Percentiles rank a stretch among this genome's conserved stretches.
phyloP scores from a whole-genome alignment of 306 rosid species.

The Cucurbita ficifolia region DNA sequence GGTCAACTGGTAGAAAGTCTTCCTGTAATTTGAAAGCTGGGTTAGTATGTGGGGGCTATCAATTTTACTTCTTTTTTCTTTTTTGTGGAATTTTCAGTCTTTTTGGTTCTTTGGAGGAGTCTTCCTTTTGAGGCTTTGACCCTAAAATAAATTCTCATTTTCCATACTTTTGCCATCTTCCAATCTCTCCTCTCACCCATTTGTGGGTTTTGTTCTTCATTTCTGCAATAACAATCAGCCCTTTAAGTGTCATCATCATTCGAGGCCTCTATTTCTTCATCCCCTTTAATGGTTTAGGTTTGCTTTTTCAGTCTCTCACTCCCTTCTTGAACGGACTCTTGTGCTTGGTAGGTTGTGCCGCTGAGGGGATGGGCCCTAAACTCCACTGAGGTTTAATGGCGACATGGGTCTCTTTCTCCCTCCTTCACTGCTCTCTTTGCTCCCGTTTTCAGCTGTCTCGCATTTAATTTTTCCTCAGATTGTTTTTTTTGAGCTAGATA shows the following conservation, averaged over 20 bases:
- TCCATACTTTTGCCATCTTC: neutral
- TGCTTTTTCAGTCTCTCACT: conserved; percentile 2
- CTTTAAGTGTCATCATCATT: neutral
- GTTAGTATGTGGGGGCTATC: neutral
- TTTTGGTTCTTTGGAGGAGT: neutral
- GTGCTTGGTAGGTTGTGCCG: conserved; percentile 9
- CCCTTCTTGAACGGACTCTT: conserved; percentile 3
- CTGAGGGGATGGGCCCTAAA: conserved; percentile 10
- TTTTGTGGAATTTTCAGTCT: neutral
- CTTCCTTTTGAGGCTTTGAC: neutral
- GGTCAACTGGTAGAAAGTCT: conserved; percentile 4
- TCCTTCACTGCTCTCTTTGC: neutral
- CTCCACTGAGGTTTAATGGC: conserved; percentile 13
- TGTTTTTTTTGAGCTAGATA: neutral
- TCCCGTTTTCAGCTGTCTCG: conserved; percentile 8
- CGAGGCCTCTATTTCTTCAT: neutral
- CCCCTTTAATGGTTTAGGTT: conserved; percentile 12
- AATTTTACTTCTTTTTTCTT: neutral
- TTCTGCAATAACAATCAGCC: conserved; percentile 3
- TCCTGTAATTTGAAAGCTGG: neutral
- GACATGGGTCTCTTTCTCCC: conserved; percentile 3
- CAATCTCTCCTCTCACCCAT: neutral
- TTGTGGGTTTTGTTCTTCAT: neutral
- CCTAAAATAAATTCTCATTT: neutral
- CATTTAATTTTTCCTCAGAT: neutral